phyloP scores from a whole-genome alignment of 2,329 filamentous ascomycete genomes.

The Fusarium tjaetaba region DNA sequence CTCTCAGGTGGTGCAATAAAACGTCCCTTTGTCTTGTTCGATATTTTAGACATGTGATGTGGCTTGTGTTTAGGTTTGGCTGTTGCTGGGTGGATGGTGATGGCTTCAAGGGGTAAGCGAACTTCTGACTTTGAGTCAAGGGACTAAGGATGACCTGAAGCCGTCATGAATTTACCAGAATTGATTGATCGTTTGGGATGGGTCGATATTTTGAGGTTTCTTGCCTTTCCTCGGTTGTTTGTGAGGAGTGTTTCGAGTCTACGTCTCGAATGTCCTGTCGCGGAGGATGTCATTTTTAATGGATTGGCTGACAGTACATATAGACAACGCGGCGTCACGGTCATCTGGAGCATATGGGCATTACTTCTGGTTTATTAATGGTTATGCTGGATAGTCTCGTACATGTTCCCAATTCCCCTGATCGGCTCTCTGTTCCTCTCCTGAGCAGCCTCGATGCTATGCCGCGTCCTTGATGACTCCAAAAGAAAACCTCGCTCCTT shows the following conservation, averaged over 20 bases:
- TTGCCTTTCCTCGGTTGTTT: accelerated
- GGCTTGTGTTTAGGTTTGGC: not conserved
- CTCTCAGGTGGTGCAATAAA: conserved; percentile 17
- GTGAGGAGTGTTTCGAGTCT: accelerated
- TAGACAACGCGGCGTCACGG: accelerated
- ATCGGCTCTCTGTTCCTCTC: too few species aligned
- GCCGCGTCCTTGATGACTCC: too few species aligned
- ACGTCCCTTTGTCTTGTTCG: conserved; percentile 13
- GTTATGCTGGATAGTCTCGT: too few species aligned
- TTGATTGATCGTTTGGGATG: not conserved
- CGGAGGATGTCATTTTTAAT: not conserved
- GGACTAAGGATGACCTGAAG: accelerated
- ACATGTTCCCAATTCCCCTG: too few species aligned
- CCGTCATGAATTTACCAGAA: accelerated
- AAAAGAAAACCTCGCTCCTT: too few species aligned
- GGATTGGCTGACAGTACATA: not conserved
- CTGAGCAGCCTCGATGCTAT: too few species aligned
- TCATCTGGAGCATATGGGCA: accelerated
- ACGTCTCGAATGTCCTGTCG: accelerated
- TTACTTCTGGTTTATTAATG: accelerated
- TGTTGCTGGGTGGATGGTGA: not conserved
- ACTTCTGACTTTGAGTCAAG: accelerated
- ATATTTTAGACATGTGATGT: not conserved
- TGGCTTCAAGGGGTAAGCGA: not conserved
- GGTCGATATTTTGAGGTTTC: not conserved